Conservation (phyloP, 2,329 filamentous ascomycete genomes). For the Botrytis deweyae region DNA sequence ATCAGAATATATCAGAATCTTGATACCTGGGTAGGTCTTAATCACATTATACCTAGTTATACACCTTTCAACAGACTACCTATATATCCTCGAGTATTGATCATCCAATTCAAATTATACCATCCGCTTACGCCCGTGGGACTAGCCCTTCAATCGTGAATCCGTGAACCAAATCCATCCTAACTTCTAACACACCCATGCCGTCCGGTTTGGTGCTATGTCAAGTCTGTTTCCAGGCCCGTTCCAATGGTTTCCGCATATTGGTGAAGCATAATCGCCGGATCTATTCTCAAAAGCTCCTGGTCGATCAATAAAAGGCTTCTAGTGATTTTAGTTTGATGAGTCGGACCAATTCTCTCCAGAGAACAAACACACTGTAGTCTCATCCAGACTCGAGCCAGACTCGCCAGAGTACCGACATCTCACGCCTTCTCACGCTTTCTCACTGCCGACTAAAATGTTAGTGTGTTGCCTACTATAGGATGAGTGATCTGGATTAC, state of each 20-base stretch:
- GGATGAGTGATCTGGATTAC: background rate
- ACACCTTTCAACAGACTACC: too few species aligned
- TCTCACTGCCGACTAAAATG: background rate
- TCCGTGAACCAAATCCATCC: background rate
- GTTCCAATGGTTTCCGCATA: background rate
- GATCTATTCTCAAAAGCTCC: conserved; percentile 4
- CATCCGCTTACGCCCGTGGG: background rate
- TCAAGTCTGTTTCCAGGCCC: background rate
- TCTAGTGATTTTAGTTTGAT: background rate
- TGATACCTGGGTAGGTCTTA: too few species aligned
- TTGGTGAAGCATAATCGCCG: background rate
- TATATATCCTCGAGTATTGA: background rate
- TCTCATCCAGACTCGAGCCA: background rate
- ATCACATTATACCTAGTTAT: too few species aligned
- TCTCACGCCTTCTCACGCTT: background rate
- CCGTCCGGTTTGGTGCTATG: background rate
- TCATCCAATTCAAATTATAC: background rate
- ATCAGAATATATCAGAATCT: too few species aligned
- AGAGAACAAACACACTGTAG: background rate
- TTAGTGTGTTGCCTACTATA: background rate
- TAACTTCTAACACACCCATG: conserved; percentile 4
- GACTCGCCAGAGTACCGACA: background rate
- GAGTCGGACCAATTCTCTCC: background rate
- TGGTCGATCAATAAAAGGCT: background rate
- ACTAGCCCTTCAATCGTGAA: background rate